Conservation (phyloP, 768 basidiomycete species). For the Panaeolus cyanescens region DNA sequence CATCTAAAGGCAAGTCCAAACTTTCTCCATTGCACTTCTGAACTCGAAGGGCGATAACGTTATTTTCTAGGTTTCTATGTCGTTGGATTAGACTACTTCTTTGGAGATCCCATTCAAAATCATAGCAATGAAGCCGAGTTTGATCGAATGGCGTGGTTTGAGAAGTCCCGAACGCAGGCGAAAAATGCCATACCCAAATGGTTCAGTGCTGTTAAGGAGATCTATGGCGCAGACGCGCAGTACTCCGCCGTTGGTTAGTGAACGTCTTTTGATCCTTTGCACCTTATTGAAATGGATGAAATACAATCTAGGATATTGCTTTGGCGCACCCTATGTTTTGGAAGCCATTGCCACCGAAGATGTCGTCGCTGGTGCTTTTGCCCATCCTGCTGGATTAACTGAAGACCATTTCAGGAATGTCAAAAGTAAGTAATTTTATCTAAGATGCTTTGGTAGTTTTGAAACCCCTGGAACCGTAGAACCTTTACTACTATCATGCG, state of each 20-base stretch:
- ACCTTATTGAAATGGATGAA: too few species aligned
- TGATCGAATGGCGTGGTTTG: conserved; percentile 41
- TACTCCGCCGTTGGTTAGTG: neutral
- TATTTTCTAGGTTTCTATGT: conserved; percentile 61
- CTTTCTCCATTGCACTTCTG: too few species aligned
- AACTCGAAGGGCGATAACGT: too few species aligned
- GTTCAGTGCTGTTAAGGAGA: neutral
- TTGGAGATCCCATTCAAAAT: conserved; percentile 50
- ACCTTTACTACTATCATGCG: neutral
- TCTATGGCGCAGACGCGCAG: neutral
- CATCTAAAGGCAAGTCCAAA: conserved; percentile 56
- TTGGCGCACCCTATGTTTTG: neutral
- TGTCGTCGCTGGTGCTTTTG: conserved; percentile 46
- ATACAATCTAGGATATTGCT: neutral
- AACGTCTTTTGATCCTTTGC: too few species aligned
- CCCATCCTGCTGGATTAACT: conserved; percentile 53
- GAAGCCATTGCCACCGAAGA: neutral
- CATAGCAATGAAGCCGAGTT: conserved; percentile 37
- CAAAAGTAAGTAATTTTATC: conserved; percentile 37
- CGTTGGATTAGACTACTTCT: conserved; percentile 60
- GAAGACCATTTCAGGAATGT: conserved; percentile 48
- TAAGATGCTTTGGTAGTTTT: conserved; percentile 53
- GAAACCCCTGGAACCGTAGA: conserved; percentile 7
- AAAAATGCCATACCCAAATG: neutral
- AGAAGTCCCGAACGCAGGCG: conserved; percentile 8